These are phyloP conservation scores for Trifolium fragiferum DNA, from an alignment of 306 rosid genomes.

Conservation along the genomic window DNA sequence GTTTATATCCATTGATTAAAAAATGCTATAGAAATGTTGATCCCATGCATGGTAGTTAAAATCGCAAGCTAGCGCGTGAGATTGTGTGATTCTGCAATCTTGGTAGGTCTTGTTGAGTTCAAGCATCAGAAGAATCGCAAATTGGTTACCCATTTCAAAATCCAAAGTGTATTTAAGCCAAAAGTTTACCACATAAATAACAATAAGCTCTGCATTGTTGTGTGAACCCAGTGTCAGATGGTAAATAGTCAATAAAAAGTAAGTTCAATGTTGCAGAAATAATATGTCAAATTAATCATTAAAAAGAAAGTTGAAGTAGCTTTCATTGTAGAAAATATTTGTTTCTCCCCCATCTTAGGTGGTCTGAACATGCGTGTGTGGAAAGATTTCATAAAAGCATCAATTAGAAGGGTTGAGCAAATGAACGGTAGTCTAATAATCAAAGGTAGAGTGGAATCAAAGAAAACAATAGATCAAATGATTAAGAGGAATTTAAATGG, in stretches of 20 bases:
- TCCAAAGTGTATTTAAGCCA: no score
- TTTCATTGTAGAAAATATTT: neutral
- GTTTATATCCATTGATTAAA: neutral
- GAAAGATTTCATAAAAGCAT: neutral
- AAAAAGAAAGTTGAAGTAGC: neutral
- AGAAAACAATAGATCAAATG: neutral
- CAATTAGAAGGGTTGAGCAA: neutral
- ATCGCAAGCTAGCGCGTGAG: neutral
- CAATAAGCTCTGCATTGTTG: neutral
- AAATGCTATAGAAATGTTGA: neutral
- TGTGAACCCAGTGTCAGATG: neutral
- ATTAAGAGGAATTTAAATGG: conserved; percentile 5
- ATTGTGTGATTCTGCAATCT: neutral
- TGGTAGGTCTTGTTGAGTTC: neutral
- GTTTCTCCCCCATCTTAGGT: neutral
- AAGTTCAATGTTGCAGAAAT: neutral
- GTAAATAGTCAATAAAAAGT: neutral
- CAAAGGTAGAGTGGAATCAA: neutral
- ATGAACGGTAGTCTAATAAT: neutral
- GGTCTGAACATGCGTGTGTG: conserved; percentile 1
- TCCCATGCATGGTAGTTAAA: neutral
- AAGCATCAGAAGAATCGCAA: neutral
- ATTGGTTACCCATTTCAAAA: no score
- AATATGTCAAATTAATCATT: neutral
- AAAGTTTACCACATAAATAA: neutral